A percentile compares a stretch with the other conserved stretches of the same genome.
These are phyloP conservation scores for Logfia minima DNA, from an alignment of 129 eudicot genomes.

Conservation along the genomic window DNA sequence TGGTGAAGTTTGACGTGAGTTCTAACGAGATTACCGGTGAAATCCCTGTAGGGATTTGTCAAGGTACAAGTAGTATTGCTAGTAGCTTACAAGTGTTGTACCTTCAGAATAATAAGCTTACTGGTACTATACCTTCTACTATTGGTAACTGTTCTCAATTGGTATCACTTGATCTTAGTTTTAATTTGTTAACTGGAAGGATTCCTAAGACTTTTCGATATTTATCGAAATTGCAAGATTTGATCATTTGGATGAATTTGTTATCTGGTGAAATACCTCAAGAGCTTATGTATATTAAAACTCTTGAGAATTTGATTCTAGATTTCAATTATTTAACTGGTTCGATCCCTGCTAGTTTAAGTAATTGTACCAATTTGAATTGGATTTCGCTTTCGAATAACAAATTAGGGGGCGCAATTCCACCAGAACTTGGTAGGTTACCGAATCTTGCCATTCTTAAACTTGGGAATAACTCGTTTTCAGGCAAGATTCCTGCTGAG, in stretches of 20 bases:
- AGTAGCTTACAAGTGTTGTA: conserved; percentile 56
- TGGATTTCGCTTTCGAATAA: conserved; percentile 85
- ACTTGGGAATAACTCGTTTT: conserved; percentile 83
- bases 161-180: conserved; percentile 88
- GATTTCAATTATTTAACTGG: conserved; percentile 76
- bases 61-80: conserved; percentile 20
- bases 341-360: conserved; percentile 63
- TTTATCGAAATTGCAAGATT: conserved; percentile 62
- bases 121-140: conserved; percentile 62
- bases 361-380: conserved; percentile 66
- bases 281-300: conserved; percentile 58
- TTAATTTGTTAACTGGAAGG: conserved; percentile 66
- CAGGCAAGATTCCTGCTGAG: conserved; percentile 74
- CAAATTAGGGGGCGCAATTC: conserved; percentile 63
- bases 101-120: conserved; percentile 70
- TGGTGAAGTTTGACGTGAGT: conserved; percentile 74
- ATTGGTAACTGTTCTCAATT: conserved; percentile 67
- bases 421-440: conserved; percentile 65
- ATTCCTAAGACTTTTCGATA: conserved; percentile 74
- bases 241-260: conserved; percentile 77
- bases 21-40: conserved; percentile 53
- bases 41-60: conserved; percentile 58
- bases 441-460: conserved; percentile 74
- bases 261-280: conserved; percentile 84
- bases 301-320: conserved; percentile 75